These are phyloP conservation scores for Phylloporus sp. DNA, from an alignment of 768 basidiomycete species.

Conservation along the genomic window DNA sequence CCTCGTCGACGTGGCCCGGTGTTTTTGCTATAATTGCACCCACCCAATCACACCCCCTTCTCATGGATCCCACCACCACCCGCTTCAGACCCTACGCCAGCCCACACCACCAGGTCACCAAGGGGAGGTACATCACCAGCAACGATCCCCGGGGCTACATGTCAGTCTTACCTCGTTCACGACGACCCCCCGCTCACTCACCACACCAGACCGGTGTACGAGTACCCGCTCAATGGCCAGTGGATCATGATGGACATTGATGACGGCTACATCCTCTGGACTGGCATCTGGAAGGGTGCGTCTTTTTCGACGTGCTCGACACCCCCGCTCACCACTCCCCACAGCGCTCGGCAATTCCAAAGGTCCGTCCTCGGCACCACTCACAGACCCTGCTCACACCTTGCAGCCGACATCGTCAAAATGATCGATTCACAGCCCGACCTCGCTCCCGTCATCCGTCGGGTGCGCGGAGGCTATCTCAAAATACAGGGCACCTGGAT, in stretches of 20 bases:
- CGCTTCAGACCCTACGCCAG: constrained; percentile 69
- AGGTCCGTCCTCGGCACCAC: constrained; percentile 43
- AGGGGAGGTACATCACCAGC: constrained; percentile 85
- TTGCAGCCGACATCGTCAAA: constrained; percentile 82
- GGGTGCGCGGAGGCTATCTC: constrained; percentile 83
- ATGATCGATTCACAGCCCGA: constrained; percentile 92
- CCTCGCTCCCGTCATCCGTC: constrained; percentile 73
- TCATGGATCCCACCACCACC: constrained; percentile 43
- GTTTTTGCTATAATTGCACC: no score
- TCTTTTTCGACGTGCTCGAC: not conserved
- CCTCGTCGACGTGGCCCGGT: constrained; percentile 37
- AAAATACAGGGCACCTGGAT: constrained; percentile 96
- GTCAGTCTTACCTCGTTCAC: constrained; percentile 42
- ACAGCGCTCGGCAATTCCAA: constrained; percentile 85
- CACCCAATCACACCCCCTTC: constrained; percentile 7
- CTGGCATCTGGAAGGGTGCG: constrained; percentile 90
- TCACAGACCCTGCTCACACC: constrained; percentile 17
- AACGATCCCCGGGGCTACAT: constrained; percentile 89
- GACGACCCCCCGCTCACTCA: not conserved
- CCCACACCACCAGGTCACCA: constrained; percentile 75
- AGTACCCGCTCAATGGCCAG: constrained; percentile 84
- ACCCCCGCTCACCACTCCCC: constrained; percentile 9
- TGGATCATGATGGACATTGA: constrained; percentile 98
- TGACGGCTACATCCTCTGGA: constrained; percentile 90
- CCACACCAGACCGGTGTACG: constrained; percentile 67